Conservation (phyloP, 306 rosid genomes). For the Inga leiocalycina region DNA sequence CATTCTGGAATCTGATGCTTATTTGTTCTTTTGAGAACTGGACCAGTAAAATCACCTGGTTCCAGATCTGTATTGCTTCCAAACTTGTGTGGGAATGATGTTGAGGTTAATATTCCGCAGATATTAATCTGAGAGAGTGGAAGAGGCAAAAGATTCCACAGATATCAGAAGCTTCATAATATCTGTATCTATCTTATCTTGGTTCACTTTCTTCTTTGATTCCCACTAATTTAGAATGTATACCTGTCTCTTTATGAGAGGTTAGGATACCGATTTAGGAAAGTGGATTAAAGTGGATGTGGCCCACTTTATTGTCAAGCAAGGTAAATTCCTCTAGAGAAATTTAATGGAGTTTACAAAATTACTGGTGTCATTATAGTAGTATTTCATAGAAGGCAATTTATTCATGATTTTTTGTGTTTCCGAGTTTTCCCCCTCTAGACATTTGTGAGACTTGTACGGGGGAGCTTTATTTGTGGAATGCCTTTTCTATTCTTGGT, state of each 20-base stretch:
- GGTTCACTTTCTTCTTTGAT: slow-evolving; percentile 1
- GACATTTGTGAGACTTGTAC: not conserved
- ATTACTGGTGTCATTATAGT: not conserved
- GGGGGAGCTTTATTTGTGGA: not conserved
- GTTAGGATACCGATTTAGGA: not conserved
- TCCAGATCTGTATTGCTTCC: not conserved
- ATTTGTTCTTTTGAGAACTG: not conserved
- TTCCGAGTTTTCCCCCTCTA: not conserved
- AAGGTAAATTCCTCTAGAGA: not conserved
- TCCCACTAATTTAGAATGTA: not conserved
- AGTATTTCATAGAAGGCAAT: not conserved
- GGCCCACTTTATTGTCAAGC: not conserved
- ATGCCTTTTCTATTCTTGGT: not conserved
- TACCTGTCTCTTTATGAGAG: not conserved
- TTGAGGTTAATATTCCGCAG: not conserved
- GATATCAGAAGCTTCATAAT: not conserved
- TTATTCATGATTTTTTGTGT: not conserved
- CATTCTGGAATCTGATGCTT: not conserved
- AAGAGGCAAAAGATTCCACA: slow-evolving; percentile 6
- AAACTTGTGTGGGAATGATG: not conserved
- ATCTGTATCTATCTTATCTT: not conserved
- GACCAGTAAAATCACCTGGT: slow-evolving; percentile 1
- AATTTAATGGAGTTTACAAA: not conserved
- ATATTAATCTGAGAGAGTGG: not conserved
- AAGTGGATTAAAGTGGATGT: not conserved